A percentile compares a stretch with the other conserved stretches of the same genome.
Conservation (phyloP, 1,284 basidiomycete genomes). For the Wallemia ichthyophaga region DNA sequence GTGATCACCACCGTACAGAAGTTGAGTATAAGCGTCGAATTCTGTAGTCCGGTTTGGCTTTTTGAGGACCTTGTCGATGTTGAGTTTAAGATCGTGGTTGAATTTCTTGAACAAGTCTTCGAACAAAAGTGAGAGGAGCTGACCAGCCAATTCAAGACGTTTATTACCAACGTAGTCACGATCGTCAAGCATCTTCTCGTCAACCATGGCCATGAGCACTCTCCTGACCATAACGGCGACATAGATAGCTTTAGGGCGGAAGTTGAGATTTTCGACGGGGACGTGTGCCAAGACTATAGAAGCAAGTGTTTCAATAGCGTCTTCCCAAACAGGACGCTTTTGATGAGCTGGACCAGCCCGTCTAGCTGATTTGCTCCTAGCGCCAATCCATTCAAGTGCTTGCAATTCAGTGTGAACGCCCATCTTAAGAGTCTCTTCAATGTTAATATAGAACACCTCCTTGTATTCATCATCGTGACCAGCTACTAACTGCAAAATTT, state of each 20-base stretch:
- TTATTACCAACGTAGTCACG: slow-evolving; percentile 99
- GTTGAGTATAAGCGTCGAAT: slow-evolving; percentile 63
- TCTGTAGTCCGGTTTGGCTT: slow-evolving; percentile 83
- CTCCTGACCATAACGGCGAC: slow-evolving; percentile 91
- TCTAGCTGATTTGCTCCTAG: slow-evolving; percentile 62
- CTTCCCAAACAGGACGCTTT: slow-evolving; percentile 60
- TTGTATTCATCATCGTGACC: slow-evolving; percentile 77
- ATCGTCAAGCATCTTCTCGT: slow-evolving; percentile 92
- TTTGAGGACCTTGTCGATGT: slow-evolving; percentile 93
- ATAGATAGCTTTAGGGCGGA: slow-evolving; percentile 84
- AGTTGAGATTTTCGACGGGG: slow-evolving; percentile 65
- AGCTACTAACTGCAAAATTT: slow-evolving; percentile 79
- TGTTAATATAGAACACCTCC: slow-evolving; percentile 57
- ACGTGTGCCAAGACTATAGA: slow-evolving; percentile 95
- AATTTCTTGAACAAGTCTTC: slow-evolving; percentile 99
- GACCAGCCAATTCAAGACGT: slow-evolving; percentile 91
- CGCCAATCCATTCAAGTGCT: slow-evolving; percentile 83
- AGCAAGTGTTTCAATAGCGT: slow-evolving; percentile 80
- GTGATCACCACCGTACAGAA: slow-evolving; percentile 31
- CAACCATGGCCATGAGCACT: slow-evolving; percentile 84
- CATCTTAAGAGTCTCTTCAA: slow-evolving; percentile 74
- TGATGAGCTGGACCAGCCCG: slow-evolving; percentile 24
- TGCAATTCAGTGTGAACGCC: slow-evolving; percentile 80
- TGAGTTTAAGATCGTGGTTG: slow-evolving; percentile 79
- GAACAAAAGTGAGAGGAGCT: slow-evolving; percentile 77